phyloP scores from a whole-genome alignment of 2,329 filamentous ascomycete genomes.

The Verticillium klebahnii region DNA sequence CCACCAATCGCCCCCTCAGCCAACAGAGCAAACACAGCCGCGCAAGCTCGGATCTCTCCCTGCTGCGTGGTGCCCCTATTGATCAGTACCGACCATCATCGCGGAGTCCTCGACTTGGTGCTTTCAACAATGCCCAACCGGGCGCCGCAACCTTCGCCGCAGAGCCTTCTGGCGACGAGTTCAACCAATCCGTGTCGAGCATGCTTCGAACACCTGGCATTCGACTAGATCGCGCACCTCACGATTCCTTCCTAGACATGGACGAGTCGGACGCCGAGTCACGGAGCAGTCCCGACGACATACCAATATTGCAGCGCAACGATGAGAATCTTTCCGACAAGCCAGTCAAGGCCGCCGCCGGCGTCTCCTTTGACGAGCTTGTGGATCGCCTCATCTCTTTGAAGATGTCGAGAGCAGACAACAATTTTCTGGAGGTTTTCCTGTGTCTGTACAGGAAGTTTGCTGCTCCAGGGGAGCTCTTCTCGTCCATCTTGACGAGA shows the following conservation, averaged over 20 bases:
- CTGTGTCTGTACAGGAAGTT: constrained; percentile 94
- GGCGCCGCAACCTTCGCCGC: constrained; percentile 27
- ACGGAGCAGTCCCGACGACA: constrained; percentile 61
- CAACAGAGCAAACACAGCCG: constrained; percentile 64
- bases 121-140: constrained; percentile 24
- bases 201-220: constrained; percentile 49
- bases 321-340: constrained; percentile 58
- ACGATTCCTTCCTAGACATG: constrained; percentile 59
- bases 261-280: constrained; percentile 69
- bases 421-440: constrained; percentile 84
- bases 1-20: constrained; percentile 48
- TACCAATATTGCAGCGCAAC: constrained; percentile 60
- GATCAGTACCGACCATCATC: constrained; percentile 27
- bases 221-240: constrained; percentile 41
- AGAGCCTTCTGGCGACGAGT: constrained; percentile 29
- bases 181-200: constrained; percentile 40
- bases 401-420: constrained; percentile 80
- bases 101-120: constrained; percentile 43
- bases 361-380: constrained; percentile 62
- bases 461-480: constrained; percentile 71
- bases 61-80: constrained; percentile 47
- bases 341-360: constrained; percentile 41
- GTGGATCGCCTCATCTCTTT: constrained; percentile 83
- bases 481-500: constrained; percentile 71
- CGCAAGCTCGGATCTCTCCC: constrained; percentile 66